phyloP scores from a whole-genome alignment of 768 basidiomycete species.

The Dioszegia aurantiaca region DNA sequence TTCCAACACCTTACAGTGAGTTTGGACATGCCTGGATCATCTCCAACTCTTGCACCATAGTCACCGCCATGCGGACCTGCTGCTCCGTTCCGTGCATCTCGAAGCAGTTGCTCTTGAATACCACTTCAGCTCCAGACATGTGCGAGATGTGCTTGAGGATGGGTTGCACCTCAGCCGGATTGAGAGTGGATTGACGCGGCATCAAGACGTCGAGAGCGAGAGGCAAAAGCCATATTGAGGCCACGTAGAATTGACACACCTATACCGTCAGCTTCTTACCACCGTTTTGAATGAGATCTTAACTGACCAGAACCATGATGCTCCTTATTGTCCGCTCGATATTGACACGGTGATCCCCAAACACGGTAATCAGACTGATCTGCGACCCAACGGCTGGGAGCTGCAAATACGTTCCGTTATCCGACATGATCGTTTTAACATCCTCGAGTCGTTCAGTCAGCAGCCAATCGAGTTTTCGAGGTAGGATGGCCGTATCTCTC shows the following conservation, averaged over 20 bases:
- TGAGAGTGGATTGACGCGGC: conserved; percentile 75
- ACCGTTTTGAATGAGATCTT: too few species aligned
- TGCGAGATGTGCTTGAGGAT: conserved; percentile 83
- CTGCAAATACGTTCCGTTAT: conserved; percentile 93
- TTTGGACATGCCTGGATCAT: conserved; percentile 70
- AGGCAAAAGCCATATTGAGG: conserved; percentile 95
- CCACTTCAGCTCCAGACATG: conserved; percentile 84
- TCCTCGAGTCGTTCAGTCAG: conserved; percentile 94
- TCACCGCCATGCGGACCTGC: conserved; percentile 80
- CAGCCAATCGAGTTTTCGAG: conserved; percentile 98
- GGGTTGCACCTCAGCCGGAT: conserved; percentile 74
- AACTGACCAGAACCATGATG: conserved; percentile 83
- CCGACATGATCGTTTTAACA: conserved; percentile 84
- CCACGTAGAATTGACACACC: conserved; percentile 93
- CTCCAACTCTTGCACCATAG: conserved; percentile 83
- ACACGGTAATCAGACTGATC: conserved; percentile 87
- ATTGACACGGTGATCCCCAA: conserved; percentile 87
- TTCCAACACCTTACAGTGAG: not conserved
- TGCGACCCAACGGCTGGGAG: conserved; percentile 90
- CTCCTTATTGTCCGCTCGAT: conserved; percentile 90
- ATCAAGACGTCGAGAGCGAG: conserved; percentile 88
- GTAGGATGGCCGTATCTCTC: conserved; percentile 86
- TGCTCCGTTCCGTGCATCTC: conserved; percentile 92
- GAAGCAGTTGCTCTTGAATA: conserved; percentile 96
- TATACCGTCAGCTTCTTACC: conserved; percentile 46